phyloP scores from a whole-genome alignment of 371 early-diverging fungal species.

The Apophysomyces elegans region DNA sequence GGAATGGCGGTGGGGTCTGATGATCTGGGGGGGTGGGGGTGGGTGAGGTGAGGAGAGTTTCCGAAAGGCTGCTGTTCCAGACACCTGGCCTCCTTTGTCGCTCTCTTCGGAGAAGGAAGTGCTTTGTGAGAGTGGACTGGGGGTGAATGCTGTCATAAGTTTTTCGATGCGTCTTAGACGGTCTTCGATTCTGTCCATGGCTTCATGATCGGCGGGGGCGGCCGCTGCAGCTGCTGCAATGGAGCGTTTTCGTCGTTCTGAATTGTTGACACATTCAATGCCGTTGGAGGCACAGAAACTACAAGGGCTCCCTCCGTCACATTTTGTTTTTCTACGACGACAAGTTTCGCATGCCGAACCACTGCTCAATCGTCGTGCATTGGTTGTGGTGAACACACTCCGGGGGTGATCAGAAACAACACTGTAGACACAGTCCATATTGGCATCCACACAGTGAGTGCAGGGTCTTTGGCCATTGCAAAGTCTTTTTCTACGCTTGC shows the following conservation, averaged over 20 bases:
- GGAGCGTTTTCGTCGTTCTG: conserved; percentile 42
- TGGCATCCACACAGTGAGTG: conserved; percentile 19
- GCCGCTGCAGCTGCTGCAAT: conserved; percentile 12
- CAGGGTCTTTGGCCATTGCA: conserved; percentile 37
- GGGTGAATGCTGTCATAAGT: conserved; percentile 54
- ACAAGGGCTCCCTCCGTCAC: conserved; percentile 55
- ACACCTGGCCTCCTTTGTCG: conserved; percentile 23
- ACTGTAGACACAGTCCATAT: conserved; percentile 37
- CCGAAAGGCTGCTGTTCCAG: conserved; percentile 20
- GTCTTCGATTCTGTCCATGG: conserved; percentile 56
- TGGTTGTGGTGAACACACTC: conserved; percentile 34
- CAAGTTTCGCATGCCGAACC: conserved; percentile 59
- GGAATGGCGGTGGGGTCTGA: conserved; percentile 50
- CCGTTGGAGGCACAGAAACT: conserved; percentile 47
- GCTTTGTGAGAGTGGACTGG: conserved; percentile 35
- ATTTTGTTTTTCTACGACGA: conserved; percentile 56
- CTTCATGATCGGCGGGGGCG: conserved; percentile 9
- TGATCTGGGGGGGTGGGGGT: conserved; percentile 18
- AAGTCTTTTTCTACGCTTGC: conserved; percentile 25
- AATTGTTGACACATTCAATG: conserved; percentile 51
- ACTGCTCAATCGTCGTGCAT: conserved; percentile 49
- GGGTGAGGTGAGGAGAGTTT: conserved; percentile 34
- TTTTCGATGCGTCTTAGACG: conserved; percentile 51
- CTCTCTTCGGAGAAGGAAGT: conserved; percentile 7
- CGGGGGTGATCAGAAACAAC: conserved; percentile 36